phyloP scores from a whole-genome alignment of 2,329 filamentous ascomycete genomes.

The Colletotrichum camelliae region DNA sequence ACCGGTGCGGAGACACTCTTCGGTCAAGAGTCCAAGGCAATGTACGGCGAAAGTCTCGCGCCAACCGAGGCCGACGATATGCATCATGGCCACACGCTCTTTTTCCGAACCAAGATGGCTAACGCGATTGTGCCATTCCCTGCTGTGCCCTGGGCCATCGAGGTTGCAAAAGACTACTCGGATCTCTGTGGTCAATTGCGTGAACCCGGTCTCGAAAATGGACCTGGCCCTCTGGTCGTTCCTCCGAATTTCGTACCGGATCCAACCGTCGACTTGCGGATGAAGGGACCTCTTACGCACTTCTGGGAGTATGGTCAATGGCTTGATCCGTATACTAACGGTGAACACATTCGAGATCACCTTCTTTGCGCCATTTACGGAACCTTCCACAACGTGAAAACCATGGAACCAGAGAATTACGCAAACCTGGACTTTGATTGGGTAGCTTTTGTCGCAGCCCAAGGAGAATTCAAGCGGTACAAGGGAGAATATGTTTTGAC shows the following conservation, averaged over 20 bases:
- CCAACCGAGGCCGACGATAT: background rate
- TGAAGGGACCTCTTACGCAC: background rate
- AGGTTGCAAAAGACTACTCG: background rate
- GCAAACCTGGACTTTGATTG: background rate
- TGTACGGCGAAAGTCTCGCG: background rate
- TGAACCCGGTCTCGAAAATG: background rate
- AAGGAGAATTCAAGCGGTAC: background rate
- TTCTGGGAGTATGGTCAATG: background rate
- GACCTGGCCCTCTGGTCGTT: background rate
- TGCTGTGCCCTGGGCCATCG: background rate
- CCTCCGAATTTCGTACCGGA: background rate
- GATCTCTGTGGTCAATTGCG: background rate
- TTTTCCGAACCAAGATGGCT: background rate
- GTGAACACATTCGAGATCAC: background rate
- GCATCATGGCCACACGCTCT: background rate
- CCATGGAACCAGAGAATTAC: background rate
- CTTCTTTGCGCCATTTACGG: background rate
- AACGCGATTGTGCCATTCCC: background rate
- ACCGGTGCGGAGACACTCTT: background rate
- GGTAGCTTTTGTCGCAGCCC: background rate
- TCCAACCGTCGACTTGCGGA: background rate
- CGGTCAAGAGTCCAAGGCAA: background rate
- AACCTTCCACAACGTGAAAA: background rate
- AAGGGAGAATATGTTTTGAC: background rate
- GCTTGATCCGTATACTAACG: background rate